Evolutionary conservation across 768 basidiomycete species (phyloP), one percentile per base, ranked within the genome.

Genomic region (Podaxis sp.): DNA sequence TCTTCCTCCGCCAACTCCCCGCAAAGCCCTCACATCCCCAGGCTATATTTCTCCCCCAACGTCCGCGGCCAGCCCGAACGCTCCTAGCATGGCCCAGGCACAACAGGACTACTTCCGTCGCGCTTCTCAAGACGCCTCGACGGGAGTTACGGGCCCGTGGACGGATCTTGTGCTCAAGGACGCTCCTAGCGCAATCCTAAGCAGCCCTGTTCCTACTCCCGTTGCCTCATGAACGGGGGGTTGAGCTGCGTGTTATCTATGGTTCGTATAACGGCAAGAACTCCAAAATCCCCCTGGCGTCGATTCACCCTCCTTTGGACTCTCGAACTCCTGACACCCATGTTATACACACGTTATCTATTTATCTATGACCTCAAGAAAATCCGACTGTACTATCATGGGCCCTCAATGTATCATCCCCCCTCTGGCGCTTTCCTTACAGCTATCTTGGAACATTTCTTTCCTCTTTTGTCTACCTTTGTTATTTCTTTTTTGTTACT

Each of bases 11-110:
- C 61, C 50, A 7, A 55, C 66, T 11, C 70, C 72, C 41, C 66
- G 68, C 40, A 72, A 71, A 46, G 66, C 69, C 11, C 71, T 71
- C 48, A 70, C 69, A 8, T 69, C 71, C 0, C 73, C 72, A 17
- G 65, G 60, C 12, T 71, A 69, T 49, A 71, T 66, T 57, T 65
- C 69, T 15, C 69, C 67, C 30, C 67, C 66, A 22, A 65, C 51
- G 40, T 24, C 64, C 40, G 65, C 63, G 37, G 48, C 63, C 56
- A 60, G 49, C 60, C 58, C 63, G 46, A 56, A 56, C 55, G 46
- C 33, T 26, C 28, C 36, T 33, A 28, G 20, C n/a, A 36, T 36
- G 53, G 52, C 60, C 17, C 58, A 55, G 26, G 60, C 58, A 51
- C 67, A 66, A 52, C 67, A 66, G 17, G 68, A 66, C 22, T 68